These are phyloP conservation scores for Sutorius australiensis DNA, from an alignment of 768 basidiomycete species.

Conservation along the genomic window DNA sequence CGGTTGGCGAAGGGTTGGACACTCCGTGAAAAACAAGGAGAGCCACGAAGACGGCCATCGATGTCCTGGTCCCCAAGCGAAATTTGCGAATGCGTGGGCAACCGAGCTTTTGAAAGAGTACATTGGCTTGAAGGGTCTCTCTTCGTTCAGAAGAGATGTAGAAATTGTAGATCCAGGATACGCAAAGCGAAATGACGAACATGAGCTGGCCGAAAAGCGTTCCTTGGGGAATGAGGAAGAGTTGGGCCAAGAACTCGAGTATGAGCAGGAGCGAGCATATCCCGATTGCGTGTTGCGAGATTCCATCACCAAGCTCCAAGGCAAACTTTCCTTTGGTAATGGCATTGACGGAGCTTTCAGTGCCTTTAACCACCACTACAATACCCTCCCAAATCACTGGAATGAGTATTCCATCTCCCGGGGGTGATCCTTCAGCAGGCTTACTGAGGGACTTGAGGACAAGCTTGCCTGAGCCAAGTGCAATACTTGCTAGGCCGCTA, in stretches of 20 bases:
- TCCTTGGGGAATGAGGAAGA: conserved; percentile 32
- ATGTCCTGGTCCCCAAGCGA: conserved; percentile 15
- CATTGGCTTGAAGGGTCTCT: conserved; percentile 16
- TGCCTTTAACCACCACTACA: conserved; percentile 28
- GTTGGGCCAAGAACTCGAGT: conserved; percentile 29
- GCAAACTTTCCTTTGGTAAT: conserved; percentile 29
- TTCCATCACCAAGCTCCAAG: conserved; percentile 8
- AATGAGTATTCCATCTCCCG: conserved; percentile 27
- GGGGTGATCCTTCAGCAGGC: conserved; percentile 18
- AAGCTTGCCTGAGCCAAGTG: conserved; percentile 26
- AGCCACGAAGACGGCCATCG: conserved; percentile 11
- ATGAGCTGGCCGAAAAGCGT: conserved; percentile 33
- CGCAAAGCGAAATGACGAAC: conserved; percentile 30
- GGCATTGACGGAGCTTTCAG: conserved; percentile 24
- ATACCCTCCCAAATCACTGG: conserved; percentile 11
- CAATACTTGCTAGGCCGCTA: conserved; percentile 25
- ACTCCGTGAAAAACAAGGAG: conserved; percentile 13
- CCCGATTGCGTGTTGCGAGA: conserved; percentile 13
- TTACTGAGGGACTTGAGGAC: conserved; percentile 5
- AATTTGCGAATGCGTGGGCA: conserved; percentile 11
- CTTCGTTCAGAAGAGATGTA: conserved; percentile 31
- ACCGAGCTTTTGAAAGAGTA: conserved; percentile 17
- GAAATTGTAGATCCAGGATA: conserved; percentile 35
- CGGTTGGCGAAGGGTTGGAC: background rate
- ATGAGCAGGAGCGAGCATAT: conserved; percentile 28